Evolutionary conservation across 768 basidiomycete genomes (phyloP), one percentile per base, ranked within the genome.

Genomic region (Calocera viscosa): DNA sequence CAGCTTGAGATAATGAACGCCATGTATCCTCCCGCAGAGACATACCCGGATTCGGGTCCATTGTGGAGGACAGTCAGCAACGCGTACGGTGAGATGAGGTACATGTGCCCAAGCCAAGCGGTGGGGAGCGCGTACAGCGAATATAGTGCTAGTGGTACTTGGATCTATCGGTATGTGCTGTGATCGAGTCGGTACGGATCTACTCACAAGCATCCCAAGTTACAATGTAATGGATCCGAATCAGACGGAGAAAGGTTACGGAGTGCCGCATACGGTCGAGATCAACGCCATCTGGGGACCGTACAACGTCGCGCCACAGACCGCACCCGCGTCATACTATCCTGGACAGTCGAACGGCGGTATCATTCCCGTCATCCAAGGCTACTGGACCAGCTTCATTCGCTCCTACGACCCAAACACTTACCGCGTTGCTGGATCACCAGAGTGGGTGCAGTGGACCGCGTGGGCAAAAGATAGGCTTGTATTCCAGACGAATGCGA

Each of bases 401-500:
- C 53, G 53, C 2, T 28, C 53, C 2, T 60, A 60, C 30, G 22
- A 60, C 19, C 53, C 53, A 10, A 60, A 60, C 30, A 60, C 30
- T 2, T 60, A 60, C 22, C 26, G 53, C 24, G 14, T 60, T 30
- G 53, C 53, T 26, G 53, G 53, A 2, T 28, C 53, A 26, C 26
- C 53, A 32, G 53, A 60, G 22, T 60, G 53, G 53, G 8, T 32
- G 24, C 24, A 60, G 53, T 60, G 53, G 53, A 60, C 14, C 30
- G 53, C 53, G 30, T 28, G 26, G 26, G 53, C 53, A 26, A 60
- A 60, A 19, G 30, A 60, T 26, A 26, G 53, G 30, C 30, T 60
- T 10, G 3, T 60, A 10, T 60, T 60, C 53, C 53, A 32, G 53
- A 60, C 53, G 53, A 60, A 60, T 32, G 53, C 53, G 24, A 60